Base-by-base conservation (phyloP, 2,329 filamentous ascomycete genomes). In the Diaporthe capsici region DNA sequence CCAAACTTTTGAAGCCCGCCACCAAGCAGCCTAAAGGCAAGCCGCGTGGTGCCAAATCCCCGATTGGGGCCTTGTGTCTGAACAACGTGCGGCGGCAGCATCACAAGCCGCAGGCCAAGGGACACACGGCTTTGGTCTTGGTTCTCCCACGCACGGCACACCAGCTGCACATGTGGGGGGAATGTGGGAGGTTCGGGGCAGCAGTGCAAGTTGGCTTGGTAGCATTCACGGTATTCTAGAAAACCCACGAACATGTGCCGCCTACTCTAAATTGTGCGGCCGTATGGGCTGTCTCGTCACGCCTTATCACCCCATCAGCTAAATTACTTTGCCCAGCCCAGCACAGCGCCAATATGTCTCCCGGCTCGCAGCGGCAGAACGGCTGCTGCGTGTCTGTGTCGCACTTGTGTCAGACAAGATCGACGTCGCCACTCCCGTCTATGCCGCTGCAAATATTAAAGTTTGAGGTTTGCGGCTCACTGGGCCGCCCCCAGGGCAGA, bases 361-460 rank as follows among this genome's bases (percentile, higher is more conserved):
- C 65, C 47, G 31, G 65, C 65, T 68, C 49, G 10, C 34, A 31
- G 8, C 22, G n/a, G 47, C 42, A 65, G 42, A 7, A n/a, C 22
- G 22, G n/a, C 13, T 70, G 17, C 20, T 25, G 9, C 55, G n/a
- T 68, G 31, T 65, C 44, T 31, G 39, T 31, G 61, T 58, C 55
- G 55, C 55, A 34, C 28, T 58, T n/a, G 47, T 39, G 65, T 70
- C 65, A 70, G 65, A 55, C 47, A 42, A 55, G 65, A 70, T 70
- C 65, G 65, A 55, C 65, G 42, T 70, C 51, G 65, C 65, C 65
- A 70, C 65, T 70, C 65, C 65, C 65, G 65, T 70, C 65, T 39
- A 39, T 28, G 31, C 65, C 65, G 65, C 65, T 53, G 47, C 65
- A 51, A 39, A 53, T 53, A 53, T 68, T 68, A 25, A 42, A 55